A percentile compares a stretch with the other conserved stretches of the same genome.
Evolutionary conservation across 2,329 filamentous ascomycete species (phyloP).

Genomic region (Trichoderma simmonsii): DNA sequence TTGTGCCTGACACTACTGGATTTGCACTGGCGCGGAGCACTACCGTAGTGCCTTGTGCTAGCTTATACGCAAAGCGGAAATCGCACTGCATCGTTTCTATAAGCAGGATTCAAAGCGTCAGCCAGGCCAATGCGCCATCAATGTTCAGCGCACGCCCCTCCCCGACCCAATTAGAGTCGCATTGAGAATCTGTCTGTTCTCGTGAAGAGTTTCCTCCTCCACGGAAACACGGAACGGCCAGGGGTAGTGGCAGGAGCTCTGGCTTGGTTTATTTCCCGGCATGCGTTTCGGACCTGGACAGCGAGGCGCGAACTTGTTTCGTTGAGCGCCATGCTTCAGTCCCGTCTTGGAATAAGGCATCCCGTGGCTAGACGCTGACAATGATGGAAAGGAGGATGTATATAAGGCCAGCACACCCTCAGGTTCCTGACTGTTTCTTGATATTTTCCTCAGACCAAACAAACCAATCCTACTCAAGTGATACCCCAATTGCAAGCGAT

Average conservation of each 20-base stretch:
- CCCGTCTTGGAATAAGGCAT: neutral
- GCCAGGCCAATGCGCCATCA: neutral
- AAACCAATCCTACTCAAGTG: neutral
- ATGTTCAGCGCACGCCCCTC: neutral
- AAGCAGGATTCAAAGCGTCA: slow-evolving; percentile 1
- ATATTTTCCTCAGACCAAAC: neutral
- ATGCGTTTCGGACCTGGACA: neutral
- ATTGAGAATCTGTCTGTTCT: neutral
- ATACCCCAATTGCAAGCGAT: neutral
- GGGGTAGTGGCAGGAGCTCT: neutral
- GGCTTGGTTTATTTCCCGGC: neutral
- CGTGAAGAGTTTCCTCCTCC: neutral
- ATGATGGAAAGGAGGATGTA: neutral
- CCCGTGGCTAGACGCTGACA: neutral
- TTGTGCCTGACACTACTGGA: neutral
- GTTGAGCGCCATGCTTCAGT: neutral
- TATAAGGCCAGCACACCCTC: slow-evolving; percentile 12
- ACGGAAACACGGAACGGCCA: neutral
- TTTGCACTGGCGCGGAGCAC: neutral
- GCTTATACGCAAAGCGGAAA: neutral
- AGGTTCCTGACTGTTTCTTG: neutral
- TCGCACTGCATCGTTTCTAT: neutral
- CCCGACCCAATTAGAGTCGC: neutral
- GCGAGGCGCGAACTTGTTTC: neutral
- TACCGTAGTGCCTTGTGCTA: neutral